phyloP scores from a whole-genome alignment of 345 rosid species.

The Arabis hirsuta region DNA sequence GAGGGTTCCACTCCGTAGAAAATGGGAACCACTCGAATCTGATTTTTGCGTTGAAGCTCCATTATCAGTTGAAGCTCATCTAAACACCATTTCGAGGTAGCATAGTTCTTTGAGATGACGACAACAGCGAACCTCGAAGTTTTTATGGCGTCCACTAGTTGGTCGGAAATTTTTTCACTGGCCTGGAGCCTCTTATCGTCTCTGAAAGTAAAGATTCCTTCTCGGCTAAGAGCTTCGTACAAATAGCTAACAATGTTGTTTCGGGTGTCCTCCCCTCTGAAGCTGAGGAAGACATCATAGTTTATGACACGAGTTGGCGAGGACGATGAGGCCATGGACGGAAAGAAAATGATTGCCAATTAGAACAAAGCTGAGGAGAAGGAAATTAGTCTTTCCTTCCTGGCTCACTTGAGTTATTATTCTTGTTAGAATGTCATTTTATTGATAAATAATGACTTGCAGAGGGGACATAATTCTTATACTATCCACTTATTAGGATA shows the following conservation, averaged over 20 bases:
- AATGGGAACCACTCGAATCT: slow-evolving; percentile 20
- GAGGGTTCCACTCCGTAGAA: slow-evolving; percentile 28
- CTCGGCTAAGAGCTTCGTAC: background rate
- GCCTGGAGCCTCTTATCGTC: slow-evolving; percentile 5
- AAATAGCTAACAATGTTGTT: slow-evolving; percentile 12
- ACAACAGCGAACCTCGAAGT: slow-evolving; percentile 25
- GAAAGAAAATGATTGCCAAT: no score
- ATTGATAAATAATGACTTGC: no score
- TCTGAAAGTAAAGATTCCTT: background rate
- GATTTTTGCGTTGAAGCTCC: background rate
- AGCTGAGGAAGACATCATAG: slow-evolving; percentile 37
- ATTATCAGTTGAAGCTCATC: slow-evolving; percentile 29
- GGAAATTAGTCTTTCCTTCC: no score
- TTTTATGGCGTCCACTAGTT: background rate
- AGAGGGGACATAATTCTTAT: no score
- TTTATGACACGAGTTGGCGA: background rate
- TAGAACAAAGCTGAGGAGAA: no score
- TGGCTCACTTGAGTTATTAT: no score
- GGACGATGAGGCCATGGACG: background rate
- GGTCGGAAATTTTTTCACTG: background rate
- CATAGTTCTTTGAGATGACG: slow-evolving; percentile 28
- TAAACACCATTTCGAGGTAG: slow-evolving; percentile 33
- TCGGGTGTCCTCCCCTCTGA: slow-evolving; percentile 37
- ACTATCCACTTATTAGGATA: no score
- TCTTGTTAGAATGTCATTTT: no score